phyloP scores from a whole-genome alignment of 305 asterid species.

The Withania somnifera region DNA sequence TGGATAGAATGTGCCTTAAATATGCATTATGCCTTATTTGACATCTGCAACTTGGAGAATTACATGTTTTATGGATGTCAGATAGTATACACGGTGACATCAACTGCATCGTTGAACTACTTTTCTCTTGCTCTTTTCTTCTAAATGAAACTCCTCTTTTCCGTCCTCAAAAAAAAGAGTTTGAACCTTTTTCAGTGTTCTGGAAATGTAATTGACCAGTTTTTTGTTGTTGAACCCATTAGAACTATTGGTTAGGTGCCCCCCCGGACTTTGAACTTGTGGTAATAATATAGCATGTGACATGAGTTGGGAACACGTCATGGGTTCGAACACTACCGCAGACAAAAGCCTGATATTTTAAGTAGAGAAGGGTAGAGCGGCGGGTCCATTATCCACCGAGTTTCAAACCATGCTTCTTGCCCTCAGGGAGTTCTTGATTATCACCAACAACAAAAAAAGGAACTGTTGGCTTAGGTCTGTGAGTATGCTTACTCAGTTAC shows the following conservation, averaged over 20 bases:
- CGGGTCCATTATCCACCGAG: neutral
- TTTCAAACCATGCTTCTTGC: neutral
- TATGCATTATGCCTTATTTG: neutral
- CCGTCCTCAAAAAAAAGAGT: neutral
- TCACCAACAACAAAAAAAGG: neutral
- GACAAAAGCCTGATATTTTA: neutral
- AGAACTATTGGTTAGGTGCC: neutral
- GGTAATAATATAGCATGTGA: neutral
- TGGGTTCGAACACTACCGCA: neutral
- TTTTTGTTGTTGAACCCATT: neutral
- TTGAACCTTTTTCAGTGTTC: neutral
- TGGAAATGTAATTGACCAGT: neutral
- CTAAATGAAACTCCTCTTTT: neutral
- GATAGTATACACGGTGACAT: neutral
- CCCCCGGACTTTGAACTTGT: neutral
- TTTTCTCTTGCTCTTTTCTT: neutral
- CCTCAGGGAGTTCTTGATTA: neutral
- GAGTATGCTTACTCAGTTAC: neutral
- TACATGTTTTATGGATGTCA: neutral
- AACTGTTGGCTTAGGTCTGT: neutral
- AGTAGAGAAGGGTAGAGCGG: neutral
- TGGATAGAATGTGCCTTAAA: neutral
- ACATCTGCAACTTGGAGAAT: neutral
- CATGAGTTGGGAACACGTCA: neutral
- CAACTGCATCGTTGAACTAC: neutral